Base-by-base conservation (phyloP, 148 eudicot species). In the Arbutus unedo region DNA sequence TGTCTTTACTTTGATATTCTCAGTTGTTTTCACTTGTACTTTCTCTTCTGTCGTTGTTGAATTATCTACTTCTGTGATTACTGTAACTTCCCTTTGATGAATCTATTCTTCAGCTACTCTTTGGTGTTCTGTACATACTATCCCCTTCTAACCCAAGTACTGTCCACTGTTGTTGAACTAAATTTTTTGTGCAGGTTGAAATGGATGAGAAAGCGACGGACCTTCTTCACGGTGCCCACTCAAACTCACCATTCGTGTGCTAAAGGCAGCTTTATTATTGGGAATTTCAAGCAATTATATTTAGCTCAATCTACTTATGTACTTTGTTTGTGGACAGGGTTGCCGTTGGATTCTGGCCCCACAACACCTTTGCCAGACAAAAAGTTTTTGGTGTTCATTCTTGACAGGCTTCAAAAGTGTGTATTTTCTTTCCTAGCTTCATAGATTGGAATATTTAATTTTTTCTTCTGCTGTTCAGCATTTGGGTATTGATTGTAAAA, bases 401-500 rank as follows among this genome's bases (percentile, higher is more conserved):
- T 95, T 89, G 98, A 95, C 85, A 95, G 92, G 85, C 98, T 93
- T 82, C 98, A 93, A 91, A 93, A 93, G 98, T 95, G 57, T 76
- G 96, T 84, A 31, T 18, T 72, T 47, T n/a, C 71, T 66, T 66
- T 18, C 77, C 77, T 79, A 62, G 76, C 74, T 84, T 62, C 83
- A 67, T 80, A 13, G 62, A 76, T 78, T 82, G 79, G 54, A 50
- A 14, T 76, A 56, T 68, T 73, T 74, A 76, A 79, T 49, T 51
- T 45, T 71, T 72, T 68, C 57, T 31, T 25, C 72, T 86, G 21
- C 53, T 60, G n/a, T 59, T 23, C 53, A 31, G 53, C 31, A 16
- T 76, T 82, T 79, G 48, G 64, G 70, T 8, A 78, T 64, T 84
- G 73, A 68, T 81, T 31, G 76, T 56, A 50, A 67, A 50, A 80